Evolutionary conservation across 2,329 filamentous ascomycete species (phyloP), one percentile per base, ranked within the genome.

Genomic region (Neopestalotiopsis clavispora): DNA sequence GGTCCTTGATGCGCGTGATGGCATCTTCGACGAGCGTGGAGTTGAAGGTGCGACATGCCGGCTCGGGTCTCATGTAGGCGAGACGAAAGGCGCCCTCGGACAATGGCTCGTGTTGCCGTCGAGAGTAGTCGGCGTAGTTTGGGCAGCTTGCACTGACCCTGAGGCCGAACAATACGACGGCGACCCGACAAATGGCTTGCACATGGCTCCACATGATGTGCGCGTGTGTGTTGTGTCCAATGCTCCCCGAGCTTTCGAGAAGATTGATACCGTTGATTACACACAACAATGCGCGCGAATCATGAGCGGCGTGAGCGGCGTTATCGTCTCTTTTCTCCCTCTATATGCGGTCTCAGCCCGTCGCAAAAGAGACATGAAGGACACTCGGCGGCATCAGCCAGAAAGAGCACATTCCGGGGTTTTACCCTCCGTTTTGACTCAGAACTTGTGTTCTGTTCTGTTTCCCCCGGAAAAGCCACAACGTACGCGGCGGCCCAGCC

Each of bases 11-110:
- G 71, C 91, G 85, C 30, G 87, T 80, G 69, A 98, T 93, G 58
- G 93, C 87, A 67, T 90, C 83, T 78, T 98, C 95, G 4, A 97
- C 93, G 7, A 90, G 85, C 2, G 90, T 86, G 2, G 93, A 93
- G 71, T 89, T 88, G 83, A 96, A 97, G 1, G 93, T 97, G 65
- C 95, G 91, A 78, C 95, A 98, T 74, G 88, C 86, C 65, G 87
- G 83, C 1, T 86, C 86, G 0, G 95, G 95, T 34, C 95, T 89
- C 83, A 97, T 94, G 78, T 88, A 97, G 1, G 94, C 92, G 9
- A 97, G 89, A 68, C 88, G 84, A 77, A 96, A 87, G 7, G 89
- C 89, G 13, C 95, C 95, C n/a, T 87, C 81, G 72, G 93, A 97
- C 74, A 90, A 90, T 1, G 95, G 95, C 45, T 86, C 82, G 77